Evolutionary conservation across 2,329 filamentous ascomycete species (phyloP), one percentile per base, ranked within the genome.

Genomic region (Helminthosporium solani): DNA sequence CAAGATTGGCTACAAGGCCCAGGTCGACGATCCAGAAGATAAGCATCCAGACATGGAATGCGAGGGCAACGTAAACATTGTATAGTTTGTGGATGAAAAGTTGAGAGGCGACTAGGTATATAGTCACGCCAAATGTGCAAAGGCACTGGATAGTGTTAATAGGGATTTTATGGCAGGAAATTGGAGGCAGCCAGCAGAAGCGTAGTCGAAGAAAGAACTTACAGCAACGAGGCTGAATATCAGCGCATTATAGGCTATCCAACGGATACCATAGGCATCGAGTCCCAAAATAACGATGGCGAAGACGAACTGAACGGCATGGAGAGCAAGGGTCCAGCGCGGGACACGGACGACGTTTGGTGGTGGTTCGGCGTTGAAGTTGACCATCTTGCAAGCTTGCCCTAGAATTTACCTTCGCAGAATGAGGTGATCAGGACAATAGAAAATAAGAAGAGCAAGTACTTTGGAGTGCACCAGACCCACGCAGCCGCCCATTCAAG

Each of bases 61-160:
- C 69, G 3, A 82, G 62, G 7, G 78, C 69, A 20, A 76, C 75
- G 74, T 77, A 81, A 64, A 78, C 78, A 62, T 82, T 82, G 64
- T 77, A 80, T 16, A 70, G 55, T 2, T 61, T 61, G n/a, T 72
- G 68, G 0, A 66, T 58, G 18, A 67, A 68, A 30, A 67, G 70
- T 33, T 72, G 66, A n/a, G 75, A 71, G 14, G 75, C 63, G 9
- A 80, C 58, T 40, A 73, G 66, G 66, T 81, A 83, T 49, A 75
- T 64, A 38, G 18, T 70, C 28, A 71, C 63, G 46, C 77, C 66
- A 14, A 82, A 38, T 4, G 76, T 77, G 23, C 70, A 68, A 33
- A 79, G 47, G 66, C 58, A 74, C 57, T 60, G 30, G 77, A 12
- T 28, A 18, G 15, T 40, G 14, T 54, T 31, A 50, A 41, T 31